Percentiles rank a stretch among this genome's conserved stretches.
phyloP scores from a whole-genome alignment of 441 rosid genomes.

The Kokia cookei region DNA sequence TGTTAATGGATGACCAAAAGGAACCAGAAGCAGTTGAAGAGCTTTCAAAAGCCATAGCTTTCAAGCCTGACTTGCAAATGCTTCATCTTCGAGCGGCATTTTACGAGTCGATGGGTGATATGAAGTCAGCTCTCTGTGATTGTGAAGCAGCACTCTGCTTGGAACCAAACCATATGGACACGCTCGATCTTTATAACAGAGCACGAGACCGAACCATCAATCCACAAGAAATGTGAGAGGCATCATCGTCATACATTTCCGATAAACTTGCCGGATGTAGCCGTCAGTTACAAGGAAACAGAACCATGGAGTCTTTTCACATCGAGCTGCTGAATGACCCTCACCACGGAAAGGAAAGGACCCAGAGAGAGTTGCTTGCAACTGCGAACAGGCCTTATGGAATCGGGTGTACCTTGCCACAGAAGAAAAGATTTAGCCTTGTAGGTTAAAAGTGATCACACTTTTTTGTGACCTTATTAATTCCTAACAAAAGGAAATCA shows the following conservation, averaged over 20 bases:
- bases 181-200: slow-evolving; percentile 44
- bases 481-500: slow-evolving; percentile 4
- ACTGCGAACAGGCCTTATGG: not conserved
- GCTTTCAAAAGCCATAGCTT: slow-evolving; percentile 55
- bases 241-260: not conserved
- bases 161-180: slow-evolving; percentile 56
- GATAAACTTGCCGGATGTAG: not conserved
- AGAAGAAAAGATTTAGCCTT: not conserved
- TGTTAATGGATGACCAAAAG: slow-evolving; percentile 69
- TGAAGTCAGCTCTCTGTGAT: slow-evolving; percentile 43
- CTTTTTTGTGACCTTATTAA: not conserved
- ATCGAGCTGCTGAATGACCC: not conserved
- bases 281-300: not conserved
- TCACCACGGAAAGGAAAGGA: not conserved
- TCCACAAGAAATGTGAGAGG: slow-evolving; percentile 24
- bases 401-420: not conserved
- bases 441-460: not conserved
- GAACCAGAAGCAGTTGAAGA: slow-evolving; percentile 65
- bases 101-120: slow-evolving; percentile 56
- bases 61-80: slow-evolving; percentile 68
- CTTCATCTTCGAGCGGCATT: slow-evolving; percentile 79
- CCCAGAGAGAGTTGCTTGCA: not conserved
- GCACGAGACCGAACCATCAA: slow-evolving; percentile 31
- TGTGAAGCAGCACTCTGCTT: slow-evolving; percentile 73
- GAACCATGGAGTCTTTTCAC: slow-evolving; percentile 2